Base-by-base conservation (phyloP, 2,329 filamentous ascomycete genomes). In the Madurella mycetomatis region DNA sequence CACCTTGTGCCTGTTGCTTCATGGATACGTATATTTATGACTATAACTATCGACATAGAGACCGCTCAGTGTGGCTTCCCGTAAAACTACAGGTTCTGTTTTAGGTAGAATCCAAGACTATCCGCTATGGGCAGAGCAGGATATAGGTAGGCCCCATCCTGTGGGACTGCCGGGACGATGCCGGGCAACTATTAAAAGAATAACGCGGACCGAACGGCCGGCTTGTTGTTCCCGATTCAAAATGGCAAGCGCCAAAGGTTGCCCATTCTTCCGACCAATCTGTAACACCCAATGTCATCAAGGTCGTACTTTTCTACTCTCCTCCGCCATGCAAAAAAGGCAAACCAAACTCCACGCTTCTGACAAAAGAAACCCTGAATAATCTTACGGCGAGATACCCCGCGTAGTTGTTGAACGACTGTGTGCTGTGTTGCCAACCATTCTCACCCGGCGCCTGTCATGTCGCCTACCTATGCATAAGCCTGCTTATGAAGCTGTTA, bases 401-500 rank as follows among this genome's bases (percentile, higher is more conserved):
- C 19, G 18, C 11, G 12, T n/a, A 9, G 11, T 18, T 37, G 9
- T 37, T 37, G 34, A 15, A 37, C 9, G 34, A 12, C 34, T 37
- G 34, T 15, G 34, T 37, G 13, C 13, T 11, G 34, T 37, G 34
- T 37, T 37, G 30, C 30, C 45, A 41, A 15, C 16, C 12, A 39
- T 45, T 40, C 18, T 25, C 34, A 4, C 15, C 13, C 41, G 4
- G 30, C 19, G 49, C 40, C 40, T 32, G 41, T 9, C 19, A 19
- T 7, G 7, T 3, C 32, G 39, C 44, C 53, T 59, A 57, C 31
- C 48, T 44, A 39, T 55, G 55, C 19, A 57, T 25, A 19, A 57
- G 50, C 41, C 57, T 51, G 41, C 41, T 39, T 4, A 60, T 40
- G 9, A 60, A 51, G 40, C 55, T 54, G 43, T 37, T 37, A 4